Evolutionary conservation across 2,329 filamentous ascomycete genomes (phyloP).

Genomic region (Paecilomyces formosus): DNA sequence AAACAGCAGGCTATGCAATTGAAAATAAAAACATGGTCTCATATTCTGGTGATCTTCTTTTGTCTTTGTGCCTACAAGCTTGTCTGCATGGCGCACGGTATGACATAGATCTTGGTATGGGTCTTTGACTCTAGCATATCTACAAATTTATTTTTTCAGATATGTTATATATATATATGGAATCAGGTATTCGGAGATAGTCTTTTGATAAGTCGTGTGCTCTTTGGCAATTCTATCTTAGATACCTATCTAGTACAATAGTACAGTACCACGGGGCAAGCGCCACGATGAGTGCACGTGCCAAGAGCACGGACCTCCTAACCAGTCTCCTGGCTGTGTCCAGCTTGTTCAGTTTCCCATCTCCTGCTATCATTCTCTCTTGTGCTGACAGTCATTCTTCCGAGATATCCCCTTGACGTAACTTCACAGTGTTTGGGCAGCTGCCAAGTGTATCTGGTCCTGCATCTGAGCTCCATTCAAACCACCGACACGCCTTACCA

Average conservation of each 20-base stretch:
- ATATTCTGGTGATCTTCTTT: too few relatives aligned
- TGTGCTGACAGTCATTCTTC: not conserved
- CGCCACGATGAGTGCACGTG: not conserved
- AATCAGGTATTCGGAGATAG: not conserved
- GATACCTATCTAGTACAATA: too few relatives aligned
- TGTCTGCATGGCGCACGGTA: not conserved
- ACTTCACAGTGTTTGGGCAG: not conserved
- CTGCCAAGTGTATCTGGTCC: not conserved
- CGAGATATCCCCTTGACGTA: not conserved
- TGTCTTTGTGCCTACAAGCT: not conserved
- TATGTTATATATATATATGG: not conserved
- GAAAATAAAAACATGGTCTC: too few relatives aligned
- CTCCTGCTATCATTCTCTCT: not conserved
- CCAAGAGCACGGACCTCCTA: not conserved
- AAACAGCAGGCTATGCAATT: not conserved
- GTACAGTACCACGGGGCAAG: not conserved
- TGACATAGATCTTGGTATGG: not conserved
- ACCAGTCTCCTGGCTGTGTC: not conserved
- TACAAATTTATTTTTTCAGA: not conserved
- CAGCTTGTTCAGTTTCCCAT: not conserved
- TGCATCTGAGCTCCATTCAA: not conserved
- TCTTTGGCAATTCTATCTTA: not conserved
- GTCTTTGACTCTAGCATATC: not conserved
- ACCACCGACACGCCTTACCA: not conserved
- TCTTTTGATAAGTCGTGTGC: not conserved